phyloP scores from a whole-genome alignment of 2,329 filamentous ascomycete species.

The Alternaria infectoria region DNA sequence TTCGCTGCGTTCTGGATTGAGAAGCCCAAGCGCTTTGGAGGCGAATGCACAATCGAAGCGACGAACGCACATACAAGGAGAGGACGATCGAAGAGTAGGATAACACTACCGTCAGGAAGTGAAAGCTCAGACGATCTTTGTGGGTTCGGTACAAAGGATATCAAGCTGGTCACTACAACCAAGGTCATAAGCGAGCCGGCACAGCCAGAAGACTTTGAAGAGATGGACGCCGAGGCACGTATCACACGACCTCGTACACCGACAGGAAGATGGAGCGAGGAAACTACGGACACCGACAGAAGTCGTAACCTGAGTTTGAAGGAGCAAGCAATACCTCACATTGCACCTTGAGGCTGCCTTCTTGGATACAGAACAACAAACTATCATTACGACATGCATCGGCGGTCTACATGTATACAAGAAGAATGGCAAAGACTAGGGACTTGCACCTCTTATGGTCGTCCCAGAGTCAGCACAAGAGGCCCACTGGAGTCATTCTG shows the following conservation, averaged over 20 bases:
- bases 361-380: not conserved
- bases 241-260: conserved; percentile 36
- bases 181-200: conserved; percentile 42
- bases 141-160: conserved; percentile 30
- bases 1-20: conserved; percentile 45
- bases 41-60: conserved; percentile 53
- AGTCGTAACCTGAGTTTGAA: conserved; percentile 23
- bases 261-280: conserved; percentile 42
- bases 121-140: conserved; percentile 39
- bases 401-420: not conserved
- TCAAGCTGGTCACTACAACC: conserved; percentile 46
- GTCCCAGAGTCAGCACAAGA: no score
- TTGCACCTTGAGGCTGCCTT: conserved; percentile 5
- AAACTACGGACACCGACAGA: conserved; percentile 17
- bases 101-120: conserved; percentile 22
- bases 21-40: conserved; percentile 50
- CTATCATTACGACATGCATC: not conserved
- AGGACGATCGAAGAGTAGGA: conserved; percentile 20
- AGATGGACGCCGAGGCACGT: conserved; percentile 36
- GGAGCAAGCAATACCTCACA: conserved; percentile 3
- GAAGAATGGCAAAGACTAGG: not conserved
- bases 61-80: conserved; percentile 2
- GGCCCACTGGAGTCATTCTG: no score
- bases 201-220: conserved; percentile 40
- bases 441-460: not conserved